Percentiles rank a stretch among this genome's conserved stretches.
Conservation (phyloP, 2,329 filamentous ascomycete species). For the Alternaria dauci region DNA sequence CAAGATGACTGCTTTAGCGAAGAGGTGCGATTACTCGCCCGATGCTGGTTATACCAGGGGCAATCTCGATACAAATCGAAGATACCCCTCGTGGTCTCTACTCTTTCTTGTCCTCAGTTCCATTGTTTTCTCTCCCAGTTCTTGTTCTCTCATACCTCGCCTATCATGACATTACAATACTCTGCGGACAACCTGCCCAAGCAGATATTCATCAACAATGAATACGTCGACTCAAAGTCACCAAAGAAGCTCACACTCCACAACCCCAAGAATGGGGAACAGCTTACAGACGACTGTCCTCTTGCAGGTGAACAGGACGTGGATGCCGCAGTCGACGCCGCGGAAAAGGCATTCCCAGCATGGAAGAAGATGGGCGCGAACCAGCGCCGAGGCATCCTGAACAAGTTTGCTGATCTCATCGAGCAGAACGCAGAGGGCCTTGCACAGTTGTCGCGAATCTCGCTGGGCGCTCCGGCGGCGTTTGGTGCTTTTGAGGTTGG, state of each 20-base stretch:
- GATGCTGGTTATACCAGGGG: not conserved
- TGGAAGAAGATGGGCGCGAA: constrained; percentile 49
- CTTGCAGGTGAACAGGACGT: constrained; percentile 56
- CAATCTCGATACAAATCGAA: not conserved
- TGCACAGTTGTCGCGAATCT: constrained; percentile 53
- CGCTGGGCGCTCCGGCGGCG: constrained; percentile 56
- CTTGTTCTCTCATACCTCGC: not conserved
- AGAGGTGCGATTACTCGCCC: constrained; percentile 10
- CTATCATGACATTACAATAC: constrained; percentile 43
- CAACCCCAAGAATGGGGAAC: constrained; percentile 60
- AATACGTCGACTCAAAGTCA: constrained; percentile 50
- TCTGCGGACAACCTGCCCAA: constrained; percentile 50
- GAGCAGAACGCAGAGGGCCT: constrained; percentile 35
- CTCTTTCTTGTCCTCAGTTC: not conserved
- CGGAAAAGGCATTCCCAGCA: constrained; percentile 58
- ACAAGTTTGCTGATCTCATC: constrained; percentile 46
- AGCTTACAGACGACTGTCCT: constrained; percentile 60
- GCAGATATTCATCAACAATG: constrained; percentile 52
- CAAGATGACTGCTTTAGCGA: constrained; percentile 3
- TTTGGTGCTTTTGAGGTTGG: constrained; percentile 58
- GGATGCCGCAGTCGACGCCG: constrained; percentile 59
- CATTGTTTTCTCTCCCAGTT: not conserved
- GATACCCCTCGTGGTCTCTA: constrained; percentile 23
- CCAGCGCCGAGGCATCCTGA: constrained; percentile 41
- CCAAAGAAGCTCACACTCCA: constrained; percentile 58